A percentile compares a stretch with the other conserved stretches of the same genome.
These are phyloP conservation scores for Ustilago bromivora DNA, from an alignment of 1,284 basidiomycete genomes.

Conservation along the genomic window DNA sequence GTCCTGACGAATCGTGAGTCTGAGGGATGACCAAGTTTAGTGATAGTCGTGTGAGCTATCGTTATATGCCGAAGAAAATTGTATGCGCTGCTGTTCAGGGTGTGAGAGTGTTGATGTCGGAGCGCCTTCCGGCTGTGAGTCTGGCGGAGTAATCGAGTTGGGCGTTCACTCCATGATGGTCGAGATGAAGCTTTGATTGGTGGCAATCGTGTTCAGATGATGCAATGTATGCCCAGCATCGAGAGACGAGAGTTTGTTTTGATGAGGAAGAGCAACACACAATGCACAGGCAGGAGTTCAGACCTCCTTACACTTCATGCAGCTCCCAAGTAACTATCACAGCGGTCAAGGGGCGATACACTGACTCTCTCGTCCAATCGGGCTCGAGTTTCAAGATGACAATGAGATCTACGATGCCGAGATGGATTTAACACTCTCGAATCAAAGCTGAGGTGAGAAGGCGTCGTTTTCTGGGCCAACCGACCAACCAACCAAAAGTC, in stretches of 20 bases:
- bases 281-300: neutral
- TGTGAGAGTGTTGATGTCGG: neutral
- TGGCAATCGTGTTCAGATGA: neutral
- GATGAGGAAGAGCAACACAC: neutral
- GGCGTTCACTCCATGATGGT: constrained; percentile 5
- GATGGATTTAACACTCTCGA: constrained; percentile 6
- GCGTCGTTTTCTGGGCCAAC: neutral
- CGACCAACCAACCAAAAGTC: constrained; percentile 7
- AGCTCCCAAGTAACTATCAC: neutral
- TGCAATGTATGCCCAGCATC: neutral
- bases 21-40: no score
- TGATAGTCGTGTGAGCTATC: no score
- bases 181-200: neutral
- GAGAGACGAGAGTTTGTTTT: neutral
- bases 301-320: neutral
- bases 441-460: constrained; percentile 1
- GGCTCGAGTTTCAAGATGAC: neutral
- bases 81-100: no score
- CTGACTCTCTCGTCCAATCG: no score
- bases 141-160: neutral
- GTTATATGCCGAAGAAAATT: no score
- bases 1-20: no score
- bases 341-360: neutral
- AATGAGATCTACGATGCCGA: neutral
- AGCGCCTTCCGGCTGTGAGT: neutral